Evolutionary conservation across 1,284 basidiomycete species (phyloP).

Genomic region (Crepidotus sp.): DNA sequence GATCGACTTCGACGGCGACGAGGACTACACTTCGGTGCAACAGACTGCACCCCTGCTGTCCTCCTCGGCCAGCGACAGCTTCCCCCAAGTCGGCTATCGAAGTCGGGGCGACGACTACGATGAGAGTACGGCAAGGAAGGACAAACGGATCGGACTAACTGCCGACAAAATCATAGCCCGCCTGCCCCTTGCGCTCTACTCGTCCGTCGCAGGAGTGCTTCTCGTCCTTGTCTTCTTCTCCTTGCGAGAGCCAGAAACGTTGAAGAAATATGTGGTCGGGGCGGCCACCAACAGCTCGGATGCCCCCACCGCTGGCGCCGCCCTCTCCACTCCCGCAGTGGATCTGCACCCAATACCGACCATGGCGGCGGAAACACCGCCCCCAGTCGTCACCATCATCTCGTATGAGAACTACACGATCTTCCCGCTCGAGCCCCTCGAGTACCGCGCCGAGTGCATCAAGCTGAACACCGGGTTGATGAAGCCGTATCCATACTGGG

Average conservation of each 20-base stretch:
- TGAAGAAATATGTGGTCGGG: slow-evolving; percentile 42
- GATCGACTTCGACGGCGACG: slow-evolving; percentile 27
- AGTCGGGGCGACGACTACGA: slow-evolving; percentile 32
- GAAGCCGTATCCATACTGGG: slow-evolving; percentile 51
- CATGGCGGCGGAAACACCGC: slow-evolving; percentile 4
- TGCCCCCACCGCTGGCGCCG: slow-evolving; percentile 9
- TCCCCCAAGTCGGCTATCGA: slow-evolving; percentile 33
- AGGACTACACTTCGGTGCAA: slow-evolving; percentile 30
- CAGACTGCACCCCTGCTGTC: slow-evolving; percentile 44
- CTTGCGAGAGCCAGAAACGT: slow-evolving; percentile 37
- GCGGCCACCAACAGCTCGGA: slow-evolving; percentile 15
- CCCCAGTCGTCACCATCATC: slow-evolving; percentile 28
- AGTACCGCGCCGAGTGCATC: slow-evolving; percentile 50
- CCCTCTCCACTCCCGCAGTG: slow-evolving; percentile 11
- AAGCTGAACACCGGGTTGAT: slow-evolving; percentile 40
- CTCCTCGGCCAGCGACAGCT: slow-evolving; percentile 35
- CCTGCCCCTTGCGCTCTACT: slow-evolving; percentile 38
- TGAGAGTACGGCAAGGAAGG: slow-evolving; percentile 10
- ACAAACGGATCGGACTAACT: slow-evolving; percentile 13
- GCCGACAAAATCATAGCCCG: slow-evolving; percentile 21
- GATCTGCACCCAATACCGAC: slow-evolving; percentile 7
- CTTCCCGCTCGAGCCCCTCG: slow-evolving; percentile 46
- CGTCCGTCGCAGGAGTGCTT: slow-evolving; percentile 38
- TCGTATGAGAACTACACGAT: slow-evolving; percentile 52
- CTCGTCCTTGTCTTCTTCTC: slow-evolving; percentile 45